Evolutionary conservation across 805 yeast genomes (phyloP).

Genomic region (Candida vaughaniae): DNA sequence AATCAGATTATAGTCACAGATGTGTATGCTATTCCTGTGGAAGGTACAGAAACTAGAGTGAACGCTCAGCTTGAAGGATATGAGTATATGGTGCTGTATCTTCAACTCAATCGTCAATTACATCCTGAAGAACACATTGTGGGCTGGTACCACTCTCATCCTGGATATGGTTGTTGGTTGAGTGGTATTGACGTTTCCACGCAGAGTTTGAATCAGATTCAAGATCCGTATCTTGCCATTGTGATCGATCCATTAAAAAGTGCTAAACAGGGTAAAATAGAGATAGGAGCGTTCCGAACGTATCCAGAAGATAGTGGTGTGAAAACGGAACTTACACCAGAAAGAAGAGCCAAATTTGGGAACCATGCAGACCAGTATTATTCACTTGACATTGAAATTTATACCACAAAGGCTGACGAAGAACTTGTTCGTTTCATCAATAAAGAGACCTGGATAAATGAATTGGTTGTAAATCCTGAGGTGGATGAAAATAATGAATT

Average conservation of each 20-base stretch:
- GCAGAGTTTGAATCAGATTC: constrained; percentile 82
- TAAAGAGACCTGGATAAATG: constrained; percentile 16
- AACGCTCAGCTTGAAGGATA: constrained; percentile 93
- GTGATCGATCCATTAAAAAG: constrained; percentile 85
- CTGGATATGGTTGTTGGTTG: constrained; percentile 96
- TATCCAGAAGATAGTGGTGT: constrained; percentile 38
- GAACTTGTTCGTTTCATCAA: constrained; percentile 13
- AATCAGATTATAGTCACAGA: constrained; percentile 69
- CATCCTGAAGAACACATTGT: constrained; percentile 65
- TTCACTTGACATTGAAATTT: constrained; percentile 59
- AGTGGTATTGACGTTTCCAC: constrained; percentile 92
- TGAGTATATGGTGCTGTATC: constrained; percentile 88
- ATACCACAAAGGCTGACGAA: constrained; percentile 39
- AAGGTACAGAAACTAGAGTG: constrained; percentile 94
- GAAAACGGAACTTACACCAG: constrained; percentile 23
- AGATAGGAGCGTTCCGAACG: constrained; percentile 88
- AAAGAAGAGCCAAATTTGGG: constrained; percentile 65
- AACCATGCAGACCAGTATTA: constrained; percentile 70
- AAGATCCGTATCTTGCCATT: constrained; percentile 87
- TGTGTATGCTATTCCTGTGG: constrained; percentile 85
- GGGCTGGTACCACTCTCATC: constrained; percentile 98
- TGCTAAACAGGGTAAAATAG: constrained; percentile 59
- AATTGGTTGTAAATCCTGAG: constrained; percentile 8
- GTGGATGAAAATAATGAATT: constrained; percentile 4
- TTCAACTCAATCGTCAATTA: constrained; percentile 43